Base-by-base conservation (phyloP, 2,329 filamentous ascomycete genomes). In the Karstenula rhodostoma region DNA sequence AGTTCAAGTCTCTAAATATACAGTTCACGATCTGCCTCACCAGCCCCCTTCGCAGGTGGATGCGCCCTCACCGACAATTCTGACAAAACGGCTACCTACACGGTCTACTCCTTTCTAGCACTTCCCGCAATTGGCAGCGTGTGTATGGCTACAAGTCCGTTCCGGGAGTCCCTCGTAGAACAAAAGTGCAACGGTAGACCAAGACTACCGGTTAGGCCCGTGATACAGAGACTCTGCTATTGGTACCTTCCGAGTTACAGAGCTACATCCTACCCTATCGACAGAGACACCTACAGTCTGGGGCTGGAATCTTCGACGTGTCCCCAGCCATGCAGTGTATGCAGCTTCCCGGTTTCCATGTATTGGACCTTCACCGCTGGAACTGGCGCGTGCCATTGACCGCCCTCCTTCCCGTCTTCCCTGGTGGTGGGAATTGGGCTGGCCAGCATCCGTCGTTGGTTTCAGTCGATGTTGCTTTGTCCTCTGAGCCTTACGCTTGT, bases 41-140 rank as follows among this genome's bases (percentile, higher is more conserved):
- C 42, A 55, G 42, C 42, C 52, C 42, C 29, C 12, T 55, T 37
- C 40, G 27, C 27, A 55, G 42, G 27, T 35, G 52, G 12, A 47
- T 55, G 19, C 42, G 29, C 19, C 27, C 48, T 58, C 56, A 58
- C 56, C 56, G 56, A 50, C 56, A 46, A 9, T 50, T 29, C 19
- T 52, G 49, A 52, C 19, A 50, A 46, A 46, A 48, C 56, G 17
- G 22, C 47, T 44, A 50, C 46, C 40, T 47, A 33, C 23, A 25
- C 23, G 25, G 7, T 10, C 35, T 43, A 19, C 47, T 10, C 29
- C 33, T 7, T 32, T 23, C 40, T 52, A 47, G 40, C n/a, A 7
- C 9, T 23, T 58, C 22, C 40, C 25, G 9, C n/a, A 58, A 43
- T 22, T 13, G 29, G 56, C 40, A 35, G 29, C 12, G 17, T 52